Base-by-base conservation (phyloP, 805 yeast genomes). In the Metschnikowia lunata region DNA sequence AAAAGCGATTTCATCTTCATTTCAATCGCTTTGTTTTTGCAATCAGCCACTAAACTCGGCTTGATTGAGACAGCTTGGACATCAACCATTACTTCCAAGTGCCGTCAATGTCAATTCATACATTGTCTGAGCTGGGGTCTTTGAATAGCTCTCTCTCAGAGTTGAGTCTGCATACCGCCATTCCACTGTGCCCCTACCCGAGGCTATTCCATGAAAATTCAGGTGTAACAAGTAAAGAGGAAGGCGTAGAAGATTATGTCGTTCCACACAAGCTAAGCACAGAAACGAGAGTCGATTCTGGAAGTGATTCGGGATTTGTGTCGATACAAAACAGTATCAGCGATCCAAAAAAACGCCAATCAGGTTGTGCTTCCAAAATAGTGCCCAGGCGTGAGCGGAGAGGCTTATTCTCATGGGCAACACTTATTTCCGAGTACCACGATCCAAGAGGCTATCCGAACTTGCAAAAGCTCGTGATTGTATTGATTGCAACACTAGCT, bases 361-460 rank as follows among this genome's bases (percentile, higher is more conserved):
- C 23, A 3, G 23, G 4, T 18, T 18, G 23, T 18, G 23, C 3
- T 18, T 5, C 23, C 23, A 18, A 3, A 18, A 34, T 42, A 4
- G 56, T 53, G n/a, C 46, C 54, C 15, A 23, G 26, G 11, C 26
- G 34, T 7, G 56, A 80, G 34, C 66, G 86, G 41, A 60, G 95
- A 36, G 95, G 95, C 0, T 47, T 85, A 0, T 57, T 85, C 2
- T 65, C 82, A 0, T 54, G 50, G 4, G 36, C 84, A 2, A 63
- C 83, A 0, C 9, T 84, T 1, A 52, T 82, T 43, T 88, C 90
- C 0, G 96, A 88, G 60, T 82, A 80, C 55, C 76, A 76, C 37
- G 88, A 88, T 56, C 83, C 96, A 1, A 64, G 88, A 45, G 77
- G 76, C n/a, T 79, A 83, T 52, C 82, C 88, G 4, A 44, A 52